Conservation (phyloP, 352 stramenopile species). For the Globisporangium iwayamae region DNA sequence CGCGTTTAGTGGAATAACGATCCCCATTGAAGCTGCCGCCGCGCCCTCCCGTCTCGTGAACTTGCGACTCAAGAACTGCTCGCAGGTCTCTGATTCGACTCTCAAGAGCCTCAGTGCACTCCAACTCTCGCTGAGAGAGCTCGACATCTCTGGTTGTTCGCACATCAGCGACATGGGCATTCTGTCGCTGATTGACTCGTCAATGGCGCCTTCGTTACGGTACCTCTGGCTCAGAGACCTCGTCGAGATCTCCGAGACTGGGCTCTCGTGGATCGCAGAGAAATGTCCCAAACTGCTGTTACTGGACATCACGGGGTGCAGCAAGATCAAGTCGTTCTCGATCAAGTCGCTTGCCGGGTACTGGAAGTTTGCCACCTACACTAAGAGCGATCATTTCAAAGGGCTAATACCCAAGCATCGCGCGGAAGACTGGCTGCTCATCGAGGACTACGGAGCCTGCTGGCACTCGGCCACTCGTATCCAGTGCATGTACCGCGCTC, state of each 20-base stretch:
- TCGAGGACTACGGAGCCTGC: conserved; percentile 84
- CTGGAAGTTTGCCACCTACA: conserved; percentile 61
- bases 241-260: conserved; percentile 61
- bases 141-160: conserved; percentile 76
- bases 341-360: conserved; percentile 47
- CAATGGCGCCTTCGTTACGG: conserved; percentile 35
- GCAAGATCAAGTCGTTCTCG: conserved; percentile 40
- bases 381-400: conserved; percentile 50
- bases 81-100: conserved; percentile 34
- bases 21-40: not conserved
- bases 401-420: conserved; percentile 75
- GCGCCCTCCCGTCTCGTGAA: conserved; percentile 24
- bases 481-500: conserved; percentile 63
- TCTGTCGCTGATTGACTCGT: conserved; percentile 59
- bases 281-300: conserved; percentile 56
- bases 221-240: conserved; percentile 69
- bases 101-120: conserved; percentile 36
- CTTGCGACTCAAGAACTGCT: conserved; percentile 43
- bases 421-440: conserved; percentile 71
- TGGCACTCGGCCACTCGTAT: conserved; percentile 64
- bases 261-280: conserved; percentile 85
- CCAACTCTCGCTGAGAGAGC: conserved; percentile 62
- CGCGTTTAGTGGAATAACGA: conserved; percentile 19
- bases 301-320: conserved; percentile 60
- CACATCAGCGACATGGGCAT: conserved; percentile 78